phyloP scores from a whole-genome alignment of 805 yeast genomes.

The Candida nonsorbophila region DNA sequence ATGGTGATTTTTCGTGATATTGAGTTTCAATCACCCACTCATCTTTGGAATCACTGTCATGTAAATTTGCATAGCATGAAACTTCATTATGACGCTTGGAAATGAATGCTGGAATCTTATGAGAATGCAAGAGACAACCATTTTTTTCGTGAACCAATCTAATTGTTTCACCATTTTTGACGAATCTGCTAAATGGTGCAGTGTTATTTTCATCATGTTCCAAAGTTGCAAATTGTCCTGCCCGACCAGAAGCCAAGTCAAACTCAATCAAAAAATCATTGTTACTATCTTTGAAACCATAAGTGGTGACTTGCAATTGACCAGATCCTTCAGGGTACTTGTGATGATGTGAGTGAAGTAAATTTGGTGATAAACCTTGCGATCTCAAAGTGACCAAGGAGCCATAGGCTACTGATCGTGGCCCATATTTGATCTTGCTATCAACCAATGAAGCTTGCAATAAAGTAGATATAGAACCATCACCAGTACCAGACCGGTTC shows the following conservation, averaged over 20 bases:
- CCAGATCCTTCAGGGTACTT: conserved; percentile 85
- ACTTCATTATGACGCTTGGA: conserved; percentile 70
- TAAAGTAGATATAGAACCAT: conserved; percentile 82
- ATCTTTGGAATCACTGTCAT: conserved; percentile 74
- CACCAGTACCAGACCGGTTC: conserved; percentile 85
- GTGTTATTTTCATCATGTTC: conserved; percentile 16
- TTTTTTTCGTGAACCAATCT: conserved; percentile 70
- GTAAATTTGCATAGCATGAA: conserved; percentile 74
- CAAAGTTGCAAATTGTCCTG: conserved; percentile 25
- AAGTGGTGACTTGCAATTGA: conserved; percentile 93
- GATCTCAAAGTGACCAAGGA: conserved; percentile 62
- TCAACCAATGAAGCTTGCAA: conserved; percentile 83
- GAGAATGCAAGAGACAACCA: conserved; percentile 78
- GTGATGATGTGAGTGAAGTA: conserved; percentile 85
- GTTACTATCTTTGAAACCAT: conserved; percentile 82
- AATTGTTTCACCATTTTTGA: conserved; percentile 61
- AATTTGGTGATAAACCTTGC: conserved; percentile 66
- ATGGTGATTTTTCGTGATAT: conserved; percentile 45
- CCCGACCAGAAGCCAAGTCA: conserved; percentile 38
- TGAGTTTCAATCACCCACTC: conserved; percentile 88
- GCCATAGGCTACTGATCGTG: conserved; percentile 59
- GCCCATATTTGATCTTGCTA: conserved; percentile 59
- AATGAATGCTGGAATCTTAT: conserved; percentile 70
- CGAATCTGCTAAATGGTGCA: conserved; percentile 18
- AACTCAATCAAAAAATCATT: conserved; percentile 76